phyloP scores from a whole-genome alignment of 208 protist genomes.

The Wallacemonas collosoma region DNA sequence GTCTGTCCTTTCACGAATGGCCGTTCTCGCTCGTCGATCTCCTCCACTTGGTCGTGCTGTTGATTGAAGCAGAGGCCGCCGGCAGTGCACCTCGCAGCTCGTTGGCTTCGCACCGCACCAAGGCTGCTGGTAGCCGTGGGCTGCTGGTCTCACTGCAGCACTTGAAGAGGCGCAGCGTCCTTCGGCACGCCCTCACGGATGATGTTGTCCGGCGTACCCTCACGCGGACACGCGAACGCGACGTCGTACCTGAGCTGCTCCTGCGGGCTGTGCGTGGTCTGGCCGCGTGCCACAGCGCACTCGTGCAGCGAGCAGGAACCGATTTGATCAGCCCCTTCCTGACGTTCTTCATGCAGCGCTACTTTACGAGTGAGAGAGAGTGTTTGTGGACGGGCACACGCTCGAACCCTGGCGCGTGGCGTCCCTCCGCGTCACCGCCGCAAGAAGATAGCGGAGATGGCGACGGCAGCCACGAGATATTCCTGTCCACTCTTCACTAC shows the following conservation, averaged over 20 bases:
- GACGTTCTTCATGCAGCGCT: background rate
- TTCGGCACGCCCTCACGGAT: background rate
- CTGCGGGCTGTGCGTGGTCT: background rate
- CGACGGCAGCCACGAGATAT: background rate
- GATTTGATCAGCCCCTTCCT: background rate
- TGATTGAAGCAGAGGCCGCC: conserved; percentile 1
- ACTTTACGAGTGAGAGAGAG: background rate
- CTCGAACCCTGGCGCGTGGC: too few relatives aligned
- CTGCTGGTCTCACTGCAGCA: background rate
- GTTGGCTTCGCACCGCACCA: background rate
- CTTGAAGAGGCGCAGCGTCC: background rate
- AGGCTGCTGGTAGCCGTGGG: background rate
- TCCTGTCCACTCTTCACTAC: background rate
- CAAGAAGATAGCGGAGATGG: background rate
- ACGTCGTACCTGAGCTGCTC: background rate
- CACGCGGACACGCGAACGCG: background rate
- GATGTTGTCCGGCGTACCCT: background rate
- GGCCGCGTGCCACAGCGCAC: background rate
- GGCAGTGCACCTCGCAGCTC: background rate
- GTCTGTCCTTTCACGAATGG: background rate
- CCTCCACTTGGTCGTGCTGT: conserved; percentile 3
- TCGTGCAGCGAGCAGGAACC: background rate
- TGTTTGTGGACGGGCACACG: too few relatives aligned
- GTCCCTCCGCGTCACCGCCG: too few relatives aligned
- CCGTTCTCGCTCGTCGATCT: conserved; percentile 7